Conservation (phyloP, 768 basidiomycete genomes). For the Hericium rajendrae region DNA sequence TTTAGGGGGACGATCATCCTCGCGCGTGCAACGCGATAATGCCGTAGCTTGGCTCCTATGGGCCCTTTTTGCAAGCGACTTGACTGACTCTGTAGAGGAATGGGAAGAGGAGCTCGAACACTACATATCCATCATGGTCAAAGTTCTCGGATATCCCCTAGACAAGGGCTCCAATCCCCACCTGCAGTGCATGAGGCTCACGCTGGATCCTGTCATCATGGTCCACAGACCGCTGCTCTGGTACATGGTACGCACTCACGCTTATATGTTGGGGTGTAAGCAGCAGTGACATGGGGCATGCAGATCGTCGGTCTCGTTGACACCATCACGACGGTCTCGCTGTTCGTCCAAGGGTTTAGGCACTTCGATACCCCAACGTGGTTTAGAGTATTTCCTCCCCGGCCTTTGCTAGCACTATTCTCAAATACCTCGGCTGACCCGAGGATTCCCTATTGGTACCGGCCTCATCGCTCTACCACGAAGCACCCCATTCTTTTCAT, state of each 20-base stretch:
- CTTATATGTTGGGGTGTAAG: background rate
- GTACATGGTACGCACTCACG: constrained; percentile 37
- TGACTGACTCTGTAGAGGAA: constrained; percentile 21
- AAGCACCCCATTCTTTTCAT: constrained; percentile 52
- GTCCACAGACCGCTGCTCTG: constrained; percentile 51
- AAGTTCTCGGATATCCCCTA: constrained; percentile 30
- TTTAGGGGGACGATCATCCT: constrained; percentile 16
- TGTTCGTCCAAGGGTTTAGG: constrained; percentile 38
- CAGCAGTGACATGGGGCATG: background rate
- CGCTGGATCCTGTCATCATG: constrained; percentile 46
- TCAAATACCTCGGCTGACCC: constrained; percentile 29
- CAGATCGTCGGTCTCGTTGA: constrained; percentile 50
- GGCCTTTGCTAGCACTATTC: constrained; percentile 32
- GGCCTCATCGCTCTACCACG: constrained; percentile 35
- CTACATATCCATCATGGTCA: constrained; percentile 36
- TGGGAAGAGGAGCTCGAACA: constrained; percentile 43
- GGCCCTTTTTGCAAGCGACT: constrained; percentile 43
- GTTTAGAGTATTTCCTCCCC: constrained; percentile 42
- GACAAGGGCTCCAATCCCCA: constrained; percentile 30
- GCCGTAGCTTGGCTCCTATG: constrained; percentile 55
- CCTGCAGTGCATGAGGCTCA: constrained; percentile 38
- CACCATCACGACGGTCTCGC: constrained; percentile 27
- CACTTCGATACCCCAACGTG: constrained; percentile 35
- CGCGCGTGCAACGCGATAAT: constrained; percentile 34
- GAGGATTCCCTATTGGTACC: constrained; percentile 37